phyloP scores from a whole-genome alignment of 1,139 yeast species.

The Geotrichum macrosporum region DNA sequence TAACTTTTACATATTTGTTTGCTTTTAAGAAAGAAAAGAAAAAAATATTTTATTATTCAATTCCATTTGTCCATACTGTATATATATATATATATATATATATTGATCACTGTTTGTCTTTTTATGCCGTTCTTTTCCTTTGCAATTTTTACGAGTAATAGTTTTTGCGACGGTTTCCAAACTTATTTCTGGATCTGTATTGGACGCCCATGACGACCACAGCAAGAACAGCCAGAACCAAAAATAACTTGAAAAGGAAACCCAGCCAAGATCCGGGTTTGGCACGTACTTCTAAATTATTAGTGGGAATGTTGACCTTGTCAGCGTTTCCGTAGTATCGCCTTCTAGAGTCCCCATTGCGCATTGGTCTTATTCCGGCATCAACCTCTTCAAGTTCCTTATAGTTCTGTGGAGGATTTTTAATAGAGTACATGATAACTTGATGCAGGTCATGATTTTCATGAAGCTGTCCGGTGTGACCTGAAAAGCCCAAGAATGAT shows the following conservation, averaged over 20 bases:
- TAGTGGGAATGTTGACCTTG: slow-evolving; percentile 22
- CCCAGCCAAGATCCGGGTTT: slow-evolving; percentile 33
- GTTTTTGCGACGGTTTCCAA: too few relatives aligned
- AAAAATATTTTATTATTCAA: background rate
- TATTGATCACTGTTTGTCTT: slow-evolving; percentile 1
- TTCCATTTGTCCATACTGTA: background rate
- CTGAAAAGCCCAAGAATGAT: slow-evolving; percentile 62
- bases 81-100: background rate
- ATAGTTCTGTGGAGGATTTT: slow-evolving; percentile 33
- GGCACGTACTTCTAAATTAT: slow-evolving; percentile 45
- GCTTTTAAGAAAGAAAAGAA: background rate
- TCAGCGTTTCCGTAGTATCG: too few relatives aligned
- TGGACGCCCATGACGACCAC: slow-evolving; percentile 47
- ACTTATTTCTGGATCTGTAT: too few relatives aligned
- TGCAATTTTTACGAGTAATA: slow-evolving; percentile 49
- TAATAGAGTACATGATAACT: slow-evolving; percentile 34
- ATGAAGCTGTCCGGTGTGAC: slow-evolving; percentile 77
- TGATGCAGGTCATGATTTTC: slow-evolving; percentile 43
- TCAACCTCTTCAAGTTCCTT: slow-evolving; percentile 36
- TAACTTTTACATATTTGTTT: slow-evolving; percentile 4
- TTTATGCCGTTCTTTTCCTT: slow-evolving; percentile 29
- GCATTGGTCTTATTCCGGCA: slow-evolving; percentile 2
- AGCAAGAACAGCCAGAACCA: slow-evolving; percentile 36
- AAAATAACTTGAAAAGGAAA: slow-evolving; percentile 34
- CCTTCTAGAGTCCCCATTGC: too few relatives aligned